phyloP scores from a whole-genome alignment of 768 basidiomycete genomes.

The Termitomyces sp. region DNA sequence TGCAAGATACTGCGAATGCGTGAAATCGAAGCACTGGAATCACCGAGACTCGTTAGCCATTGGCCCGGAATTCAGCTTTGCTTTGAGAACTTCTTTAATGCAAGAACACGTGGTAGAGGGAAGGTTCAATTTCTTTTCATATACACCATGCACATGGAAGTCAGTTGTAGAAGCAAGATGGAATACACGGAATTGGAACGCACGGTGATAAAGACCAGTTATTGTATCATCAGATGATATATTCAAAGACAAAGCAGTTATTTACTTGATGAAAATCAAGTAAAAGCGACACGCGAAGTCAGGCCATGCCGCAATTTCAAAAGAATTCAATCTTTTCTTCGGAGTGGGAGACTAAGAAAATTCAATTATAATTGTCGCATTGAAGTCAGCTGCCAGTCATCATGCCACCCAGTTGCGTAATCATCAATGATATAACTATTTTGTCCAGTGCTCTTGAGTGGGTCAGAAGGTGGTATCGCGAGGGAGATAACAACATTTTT shows the following conservation, averaged over 20 bases:
- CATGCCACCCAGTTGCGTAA: too few species aligned
- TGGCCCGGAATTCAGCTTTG: background rate
- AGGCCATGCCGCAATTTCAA: too few species aligned
- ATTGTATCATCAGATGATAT: background rate
- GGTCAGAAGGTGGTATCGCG: too few species aligned
- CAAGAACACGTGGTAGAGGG: background rate
- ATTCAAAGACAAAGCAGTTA: background rate
- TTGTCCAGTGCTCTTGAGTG: too few species aligned
- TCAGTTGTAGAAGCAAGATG: background rate
- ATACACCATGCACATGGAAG: background rate
- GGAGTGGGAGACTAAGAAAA: too few species aligned
- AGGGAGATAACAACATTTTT: background rate
- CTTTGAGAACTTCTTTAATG: background rate
- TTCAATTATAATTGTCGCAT: too few species aligned
- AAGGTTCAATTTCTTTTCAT: background rate
- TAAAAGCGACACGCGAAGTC: too few species aligned
- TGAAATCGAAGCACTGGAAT: background rate
- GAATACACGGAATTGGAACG: background rate
- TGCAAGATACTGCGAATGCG: background rate
- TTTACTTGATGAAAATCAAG: too few species aligned
- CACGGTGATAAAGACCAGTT: background rate
- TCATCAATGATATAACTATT: too few species aligned
- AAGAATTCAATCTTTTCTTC: too few species aligned
- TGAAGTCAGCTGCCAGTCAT: too few species aligned
- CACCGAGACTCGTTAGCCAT: background rate